phyloP scores from a whole-genome alignment of 2,329 filamentous ascomycete species.

The Verticillium albo-atrum region DNA sequence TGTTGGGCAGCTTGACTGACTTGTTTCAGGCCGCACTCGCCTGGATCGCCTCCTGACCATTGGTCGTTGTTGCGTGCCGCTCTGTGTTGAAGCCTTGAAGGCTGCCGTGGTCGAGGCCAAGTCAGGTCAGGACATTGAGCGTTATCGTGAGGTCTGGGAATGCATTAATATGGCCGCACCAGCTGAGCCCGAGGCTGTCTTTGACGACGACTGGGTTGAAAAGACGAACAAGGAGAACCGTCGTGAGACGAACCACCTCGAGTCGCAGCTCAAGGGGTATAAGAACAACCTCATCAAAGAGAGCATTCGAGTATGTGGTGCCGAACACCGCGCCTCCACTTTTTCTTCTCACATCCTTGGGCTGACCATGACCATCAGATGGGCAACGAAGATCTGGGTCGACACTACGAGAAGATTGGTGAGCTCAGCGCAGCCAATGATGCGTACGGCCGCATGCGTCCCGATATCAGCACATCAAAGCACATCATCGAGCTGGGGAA shows the following conservation, averaged over 20 bases:
- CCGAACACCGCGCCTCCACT: background rate
- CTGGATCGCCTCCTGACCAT: slow-evolving; percentile 80
- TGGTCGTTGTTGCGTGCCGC: slow-evolving; percentile 68
- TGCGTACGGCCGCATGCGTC: slow-evolving; percentile 80
- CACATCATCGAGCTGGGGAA: slow-evolving; percentile 81
- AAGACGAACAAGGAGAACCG: slow-evolving; percentile 62
- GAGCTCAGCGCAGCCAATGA: slow-evolving; percentile 70
- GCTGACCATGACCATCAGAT: slow-evolving; percentile 54
- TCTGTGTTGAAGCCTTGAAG: slow-evolving; percentile 77
- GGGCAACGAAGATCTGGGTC: slow-evolving; percentile 88
- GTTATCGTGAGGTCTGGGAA: slow-evolving; percentile 67
- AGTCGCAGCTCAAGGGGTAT: slow-evolving; percentile 83
- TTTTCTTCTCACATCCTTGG: background rate
- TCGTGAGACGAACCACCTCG: slow-evolving; percentile 68
- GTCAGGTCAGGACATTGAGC: slow-evolving; percentile 63
- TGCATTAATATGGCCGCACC: slow-evolving; percentile 61
- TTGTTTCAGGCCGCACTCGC: slow-evolving; percentile 64
- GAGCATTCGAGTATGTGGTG: slow-evolving; percentile 71
- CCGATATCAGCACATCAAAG: slow-evolving; percentile 77
- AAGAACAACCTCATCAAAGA: slow-evolving; percentile 98
- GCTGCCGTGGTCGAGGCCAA: slow-evolving; percentile 74
- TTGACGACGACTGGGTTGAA: slow-evolving; percentile 74
- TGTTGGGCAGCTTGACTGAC: background rate
- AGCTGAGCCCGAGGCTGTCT: slow-evolving; percentile 59
- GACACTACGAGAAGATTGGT: slow-evolving; percentile 75